These are phyloP conservation scores for Schizopora paradoxa DNA, from an alignment of 1,284 basidiomycete genomes.

Conservation along the genomic window DNA sequence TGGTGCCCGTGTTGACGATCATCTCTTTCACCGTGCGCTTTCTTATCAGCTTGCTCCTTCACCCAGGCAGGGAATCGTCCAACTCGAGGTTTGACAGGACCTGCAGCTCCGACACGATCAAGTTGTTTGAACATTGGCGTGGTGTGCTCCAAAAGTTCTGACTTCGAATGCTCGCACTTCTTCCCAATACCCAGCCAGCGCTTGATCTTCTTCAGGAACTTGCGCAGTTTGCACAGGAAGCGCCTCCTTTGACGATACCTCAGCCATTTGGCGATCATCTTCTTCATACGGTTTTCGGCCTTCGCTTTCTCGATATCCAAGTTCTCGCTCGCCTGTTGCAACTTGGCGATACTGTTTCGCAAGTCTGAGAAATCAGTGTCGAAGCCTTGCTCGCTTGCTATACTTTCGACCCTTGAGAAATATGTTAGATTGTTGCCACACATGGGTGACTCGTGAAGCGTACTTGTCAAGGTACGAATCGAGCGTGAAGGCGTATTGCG, in stretches of 20 bases:
- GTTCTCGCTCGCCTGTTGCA: slow-evolving; percentile 46
- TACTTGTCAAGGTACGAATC: slow-evolving; percentile 45
- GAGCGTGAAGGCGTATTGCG: slow-evolving; percentile 57
- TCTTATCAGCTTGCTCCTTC: slow-evolving; percentile 18
- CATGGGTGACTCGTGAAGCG: slow-evolving; percentile 16
- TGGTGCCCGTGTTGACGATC: slow-evolving; percentile 17
- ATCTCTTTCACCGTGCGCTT: not conserved
- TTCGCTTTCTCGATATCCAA: slow-evolving; percentile 50
- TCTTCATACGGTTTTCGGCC: slow-evolving; percentile 33
- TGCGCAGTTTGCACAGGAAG: slow-evolving; percentile 2
- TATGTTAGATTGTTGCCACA: not conserved
- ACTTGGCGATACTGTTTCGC: slow-evolving; percentile 41
- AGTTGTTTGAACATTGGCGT: slow-evolving; percentile 4
- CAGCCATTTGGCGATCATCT: no score
- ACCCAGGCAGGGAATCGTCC: slow-evolving; percentile 16
- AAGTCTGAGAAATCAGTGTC: slow-evolving; percentile 28
- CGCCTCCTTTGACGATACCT: no score
- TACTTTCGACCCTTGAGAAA: slow-evolving; percentile 27
- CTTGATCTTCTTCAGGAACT: slow-evolving; percentile 17
- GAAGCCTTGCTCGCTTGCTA: slow-evolving; percentile 20
- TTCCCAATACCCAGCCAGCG: slow-evolving; percentile 28
- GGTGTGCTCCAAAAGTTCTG: not conserved
- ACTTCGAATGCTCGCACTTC: not conserved
- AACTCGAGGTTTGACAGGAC: slow-evolving; percentile 13
- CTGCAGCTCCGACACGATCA: slow-evolving; percentile 7